Evolutionary conservation across 1,139 yeast genomes (phyloP).

Genomic region (Lodderomyces parapsilosis): DNA sequence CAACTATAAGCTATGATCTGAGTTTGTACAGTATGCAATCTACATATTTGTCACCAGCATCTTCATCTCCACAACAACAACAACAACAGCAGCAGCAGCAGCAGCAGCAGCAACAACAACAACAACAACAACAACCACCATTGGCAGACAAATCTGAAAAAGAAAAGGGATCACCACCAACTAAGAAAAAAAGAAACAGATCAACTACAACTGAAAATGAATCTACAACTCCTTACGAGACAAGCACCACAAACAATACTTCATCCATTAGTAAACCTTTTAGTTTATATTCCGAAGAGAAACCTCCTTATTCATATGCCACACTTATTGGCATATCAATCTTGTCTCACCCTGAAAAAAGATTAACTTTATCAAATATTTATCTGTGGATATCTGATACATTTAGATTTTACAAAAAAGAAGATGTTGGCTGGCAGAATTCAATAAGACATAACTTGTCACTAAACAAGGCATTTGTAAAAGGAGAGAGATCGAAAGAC

Average conservation of each 20-base stretch:
- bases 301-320: conserved; percentile 96
- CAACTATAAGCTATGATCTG: conserved; percentile 8
- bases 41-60: conserved; percentile 46
- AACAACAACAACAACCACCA: not conserved
- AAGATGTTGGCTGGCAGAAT: conserved; percentile 94
- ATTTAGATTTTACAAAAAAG: conserved; percentile 77
- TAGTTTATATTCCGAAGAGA: conserved; percentile 47
- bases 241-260: not conserved
- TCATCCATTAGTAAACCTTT: conserved; percentile 14
- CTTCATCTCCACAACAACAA: conserved; percentile 44
- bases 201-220: conserved; percentile 13
- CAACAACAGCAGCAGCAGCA: conserved; percentile 15
- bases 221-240: not conserved
- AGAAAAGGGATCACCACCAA: conserved; percentile 10
- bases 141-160: conserved; percentile 2
- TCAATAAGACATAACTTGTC: conserved; percentile 85
- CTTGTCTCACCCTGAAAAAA: conserved; percentile 74
- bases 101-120: not conserved
- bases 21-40: conserved; percentile 10
- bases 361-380: conserved; percentile 84
- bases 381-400: conserved; percentile 91
- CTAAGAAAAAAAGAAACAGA: conserved; percentile 22
- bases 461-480: conserved; percentile 81
- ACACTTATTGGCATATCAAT: conserved; percentile 93
- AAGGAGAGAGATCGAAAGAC: conserved; percentile 89